These are phyloP conservation scores for Puya raimondii DNA, from an alignment of 176 grass and related monocot species.

Conservation along the genomic window DNA sequence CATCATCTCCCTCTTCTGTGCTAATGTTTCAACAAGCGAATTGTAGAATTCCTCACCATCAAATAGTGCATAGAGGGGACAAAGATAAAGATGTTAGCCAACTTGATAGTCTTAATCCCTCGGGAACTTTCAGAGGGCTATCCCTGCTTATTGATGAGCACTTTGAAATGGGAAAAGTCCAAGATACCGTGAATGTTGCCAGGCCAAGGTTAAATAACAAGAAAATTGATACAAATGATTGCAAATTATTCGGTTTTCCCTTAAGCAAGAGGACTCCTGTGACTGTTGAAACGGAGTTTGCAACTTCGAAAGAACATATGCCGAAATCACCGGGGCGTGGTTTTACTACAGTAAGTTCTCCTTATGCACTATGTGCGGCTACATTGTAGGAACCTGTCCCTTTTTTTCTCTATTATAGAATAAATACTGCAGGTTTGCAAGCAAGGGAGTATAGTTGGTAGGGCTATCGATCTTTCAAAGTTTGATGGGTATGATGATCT, in stretches of 20 bases:
- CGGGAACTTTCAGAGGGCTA: constrained; percentile 7
- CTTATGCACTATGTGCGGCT: constrained; percentile 5
- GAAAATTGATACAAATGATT: constrained; percentile 19
- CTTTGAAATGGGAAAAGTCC: constrained; percentile 10
- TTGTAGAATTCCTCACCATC: constrained; percentile 3
- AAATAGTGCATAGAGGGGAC: not conserved
- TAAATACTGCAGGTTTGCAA: not conserved
- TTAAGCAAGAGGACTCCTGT: constrained; percentile 45
- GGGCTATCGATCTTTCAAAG: not conserved
- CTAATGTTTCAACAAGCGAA: constrained; percentile 54
- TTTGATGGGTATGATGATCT: constrained; percentile 8
- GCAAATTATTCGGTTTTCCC: constrained; percentile 79
- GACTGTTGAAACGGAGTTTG: constrained; percentile 21
- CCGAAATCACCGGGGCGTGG: constrained; percentile 2
- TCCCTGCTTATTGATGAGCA: constrained; percentile 8
- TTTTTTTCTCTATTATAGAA: not conserved
- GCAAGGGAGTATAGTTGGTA: not conserved
- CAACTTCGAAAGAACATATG: constrained; percentile 1
- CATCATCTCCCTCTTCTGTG: constrained; percentile 61
- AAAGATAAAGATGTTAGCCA: constrained; percentile 13
- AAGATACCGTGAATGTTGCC: not conserved
- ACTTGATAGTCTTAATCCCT: not conserved
- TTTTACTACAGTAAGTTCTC: constrained; percentile 4
- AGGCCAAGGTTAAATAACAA: constrained; percentile 10
- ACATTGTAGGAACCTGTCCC: constrained; percentile 6